Evolutionary conservation across 169 alveolate species (phyloP), one percentile per base, ranked within the genome.

Genomic region (Perkinsus marinus): DNA sequence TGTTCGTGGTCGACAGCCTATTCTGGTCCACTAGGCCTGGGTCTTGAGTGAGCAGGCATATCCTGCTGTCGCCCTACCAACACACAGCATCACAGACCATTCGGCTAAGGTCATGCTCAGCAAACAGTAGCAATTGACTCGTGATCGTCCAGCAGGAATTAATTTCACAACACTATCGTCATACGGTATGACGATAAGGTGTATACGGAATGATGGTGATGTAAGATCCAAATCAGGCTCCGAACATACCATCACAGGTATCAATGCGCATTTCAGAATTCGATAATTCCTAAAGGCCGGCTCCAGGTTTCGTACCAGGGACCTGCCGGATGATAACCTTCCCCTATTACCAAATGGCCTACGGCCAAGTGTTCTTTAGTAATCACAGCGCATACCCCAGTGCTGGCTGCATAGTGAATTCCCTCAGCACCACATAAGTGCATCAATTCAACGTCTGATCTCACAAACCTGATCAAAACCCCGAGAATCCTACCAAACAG

Each of bases 321-420:
- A 68, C 89, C 37, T 90, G 91, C 47, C 68, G 91, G n/a, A 92
- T 57, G 34, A 91, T 30, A 16, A 30, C 79, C 0, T 7, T 0
- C 92, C 41, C 90, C 69, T 68, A 94, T 92, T 26, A 95, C 97
- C 92, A 96, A 89, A 79, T 96, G 97, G 0, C 96, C 96, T 3
- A 94, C 95, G n/a, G 91, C 95, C 38, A 93, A 93, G 91, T 94
- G 93, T 41, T 95, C 94, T 39, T 93, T 92, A 68, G 95, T 92
- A 89, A 96, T 39, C 43, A 96, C 93, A 39, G 94, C 96, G 0
- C 96, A 95, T 37, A 96, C 97, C 34, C 96, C 94, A 19, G 97
- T 96, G 89, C 95, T 93, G 46, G 97, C 93, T 38, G 97, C 95
- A 93, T 96, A 96, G 93, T 96, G 95, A 41, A 94, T 94, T 19